phyloP scores from a whole-genome alignment of 208 protist genomes.

The Trypanosoma melophagium region DNA sequence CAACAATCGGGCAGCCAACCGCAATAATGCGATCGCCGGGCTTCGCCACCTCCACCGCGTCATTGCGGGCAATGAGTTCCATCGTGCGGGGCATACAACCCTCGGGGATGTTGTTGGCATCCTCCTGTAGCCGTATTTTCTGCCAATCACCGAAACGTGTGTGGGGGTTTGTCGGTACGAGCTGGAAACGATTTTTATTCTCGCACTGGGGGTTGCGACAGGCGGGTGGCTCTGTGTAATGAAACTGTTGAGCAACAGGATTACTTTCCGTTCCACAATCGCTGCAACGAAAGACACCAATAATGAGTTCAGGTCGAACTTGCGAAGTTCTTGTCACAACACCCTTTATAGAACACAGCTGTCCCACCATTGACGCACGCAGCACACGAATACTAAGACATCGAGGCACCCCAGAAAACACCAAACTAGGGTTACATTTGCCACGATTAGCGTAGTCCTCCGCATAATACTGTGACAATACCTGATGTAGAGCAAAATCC shows the following conservation, averaged over 20 bases:
- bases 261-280: conserved; percentile 92
- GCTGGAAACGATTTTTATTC: conserved; percentile 91
- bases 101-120: conserved; percentile 94
- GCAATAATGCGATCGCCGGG: conserved; percentile 97
- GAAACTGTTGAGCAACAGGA: conserved; percentile 97
- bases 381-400: conserved; percentile 94
- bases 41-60: conserved; percentile 98
- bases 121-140: conserved; percentile 96
- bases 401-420: conserved; percentile 82
- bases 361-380: conserved; percentile 90
- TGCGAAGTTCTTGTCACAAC: conserved; percentile 99
- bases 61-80: conserved; percentile 97
- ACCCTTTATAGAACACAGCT: conserved; percentile 94
- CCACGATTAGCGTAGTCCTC: conserved; percentile 82
- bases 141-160: conserved; percentile 99
- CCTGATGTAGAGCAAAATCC: conserved; percentile 69
- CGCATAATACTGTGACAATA: conserved; percentile 79
- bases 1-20: conserved; percentile 97
- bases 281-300: conserved; percentile 96
- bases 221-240: conserved; percentile 96
- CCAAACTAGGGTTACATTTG: conserved; percentile 63
- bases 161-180: conserved; percentile 79
- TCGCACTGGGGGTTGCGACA: conserved; percentile 90
- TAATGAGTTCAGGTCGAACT: conserved; percentile 97
- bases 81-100: conserved; percentile 96